phyloP scores from a whole-genome alignment of 75 land plant species.

The Pinus tabuliformis region DNA sequence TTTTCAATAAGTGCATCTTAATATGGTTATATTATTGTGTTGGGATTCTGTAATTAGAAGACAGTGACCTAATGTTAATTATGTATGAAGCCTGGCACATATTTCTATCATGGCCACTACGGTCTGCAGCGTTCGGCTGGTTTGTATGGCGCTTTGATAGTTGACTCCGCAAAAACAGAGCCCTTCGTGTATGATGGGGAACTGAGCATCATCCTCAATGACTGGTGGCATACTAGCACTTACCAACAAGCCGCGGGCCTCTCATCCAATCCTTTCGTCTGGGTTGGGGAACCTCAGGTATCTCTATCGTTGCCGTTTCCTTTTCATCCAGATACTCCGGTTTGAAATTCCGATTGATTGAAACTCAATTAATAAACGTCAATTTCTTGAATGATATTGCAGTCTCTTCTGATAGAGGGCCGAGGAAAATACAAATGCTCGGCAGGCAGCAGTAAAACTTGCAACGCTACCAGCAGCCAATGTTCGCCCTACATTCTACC shows the following conservation, averaged over 20 bases:
- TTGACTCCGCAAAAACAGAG: constrained; percentile 31
- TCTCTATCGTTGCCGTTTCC: too few species aligned
- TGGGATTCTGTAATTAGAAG: too few species aligned
- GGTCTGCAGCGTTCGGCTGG: constrained; percentile 82
- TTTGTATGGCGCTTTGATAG: constrained; percentile 61
- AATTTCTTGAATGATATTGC: neutral
- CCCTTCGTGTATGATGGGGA: constrained; percentile 73
- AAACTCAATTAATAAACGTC: too few species aligned
- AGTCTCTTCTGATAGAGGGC: constrained; percentile 77
- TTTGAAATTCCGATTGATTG: too few species aligned
- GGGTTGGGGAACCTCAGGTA: constrained; percentile 70
- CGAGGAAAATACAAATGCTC: constrained; percentile 80
- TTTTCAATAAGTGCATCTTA: too few species aligned
- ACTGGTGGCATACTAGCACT: constrained; percentile 82
- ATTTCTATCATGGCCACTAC: constrained; percentile 82
- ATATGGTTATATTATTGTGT: too few species aligned
- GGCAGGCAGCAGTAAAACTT: constrained; percentile 17
- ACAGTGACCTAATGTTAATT: too few species aligned
- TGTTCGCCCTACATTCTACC: constrained; percentile 52
- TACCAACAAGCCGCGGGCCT: constrained; percentile 64
- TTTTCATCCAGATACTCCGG: too few species aligned
- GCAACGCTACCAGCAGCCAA: constrained; percentile 27
- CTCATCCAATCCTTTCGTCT: constrained; percentile 43
- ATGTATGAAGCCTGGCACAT: constrained; percentile 63
- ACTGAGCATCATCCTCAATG: constrained; percentile 57